Evolutionary conservation across 768 basidiomycete genomes (phyloP), one percentile per base, ranked within the genome.

Genomic region (Psilocybe tampanensis): DNA sequence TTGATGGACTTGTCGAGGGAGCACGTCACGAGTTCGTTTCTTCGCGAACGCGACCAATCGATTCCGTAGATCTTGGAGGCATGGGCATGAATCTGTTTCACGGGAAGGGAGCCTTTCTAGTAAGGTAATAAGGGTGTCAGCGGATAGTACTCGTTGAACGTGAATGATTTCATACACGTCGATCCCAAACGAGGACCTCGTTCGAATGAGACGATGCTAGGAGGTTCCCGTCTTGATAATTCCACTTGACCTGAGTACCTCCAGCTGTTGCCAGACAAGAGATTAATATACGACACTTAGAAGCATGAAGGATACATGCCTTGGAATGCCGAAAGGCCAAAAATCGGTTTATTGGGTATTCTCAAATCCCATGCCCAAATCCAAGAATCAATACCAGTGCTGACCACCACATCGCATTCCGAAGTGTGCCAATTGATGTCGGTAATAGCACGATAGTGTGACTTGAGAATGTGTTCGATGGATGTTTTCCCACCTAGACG

Each of bases 201-300:
- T 92, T 89, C 50, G 84, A 80, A 68, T 98, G 96, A 1, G 94
- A 87, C 1, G 94, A 95, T 0, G 97, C 96, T 0, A 99, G 78
- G 5, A 97, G 74, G 58, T 97, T 86, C 2, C 86, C 82, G 64
- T 98, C 88, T 65, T 88, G 86, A 13, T 92, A 80, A 68, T 96
- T 98, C 94, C 94, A 99, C 71, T 98, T 98, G 56, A 98, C 94
- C 70, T 99, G 96, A 0, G 96, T 98, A 1, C 92, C 94, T 15
- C 84, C 88, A 17, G 87, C 93, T 93, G 59, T 42, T 34, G 19
- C 41, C 17, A 8, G 17, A 34, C 9, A 44, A 47, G 15, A 47
- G 23, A 41, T 21, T 7, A 19, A 50, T 22, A 59, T 32, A 26
- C 34, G 9, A 45, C 11, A 11, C 8, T 9, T 17, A 17, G 39